These are phyloP conservation scores for Blastobotrys persicus DNA, from an alignment of 1,139 yeast species.

Conservation along the genomic window DNA sequence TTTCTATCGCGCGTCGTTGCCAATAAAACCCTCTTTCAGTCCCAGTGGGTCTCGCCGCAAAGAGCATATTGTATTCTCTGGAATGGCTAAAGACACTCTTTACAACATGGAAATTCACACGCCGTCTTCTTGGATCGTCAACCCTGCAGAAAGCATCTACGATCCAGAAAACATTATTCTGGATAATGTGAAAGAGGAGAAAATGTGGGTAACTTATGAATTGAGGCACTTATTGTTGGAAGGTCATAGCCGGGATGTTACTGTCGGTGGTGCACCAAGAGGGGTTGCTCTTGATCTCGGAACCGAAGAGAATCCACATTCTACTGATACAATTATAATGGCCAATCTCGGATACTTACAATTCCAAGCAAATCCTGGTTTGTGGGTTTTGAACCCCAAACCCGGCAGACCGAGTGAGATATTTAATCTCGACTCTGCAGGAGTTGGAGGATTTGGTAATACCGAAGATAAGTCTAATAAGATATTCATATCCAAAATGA, in stretches of 20 bases:
- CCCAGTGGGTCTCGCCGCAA: slow-evolving; percentile 38
- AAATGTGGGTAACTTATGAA: slow-evolving; percentile 44
- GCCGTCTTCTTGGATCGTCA: slow-evolving; percentile 66
- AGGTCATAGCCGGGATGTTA: slow-evolving; percentile 60
- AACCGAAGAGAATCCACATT: slow-evolving; percentile 21
- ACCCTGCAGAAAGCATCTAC: slow-evolving; percentile 47
- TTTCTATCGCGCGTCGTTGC: slow-evolving; percentile 53
- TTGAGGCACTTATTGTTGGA: slow-evolving; percentile 59
- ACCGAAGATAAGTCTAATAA: slow-evolving; percentile 14
- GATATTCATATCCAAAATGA: slow-evolving; percentile 35
- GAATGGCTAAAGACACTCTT: slow-evolving; percentile 49
- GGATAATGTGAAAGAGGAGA: slow-evolving; percentile 34
- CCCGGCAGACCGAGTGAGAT: slow-evolving; percentile 44
- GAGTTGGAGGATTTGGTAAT: slow-evolving; percentile 39
- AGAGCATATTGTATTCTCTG: slow-evolving; percentile 37
- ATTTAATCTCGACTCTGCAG: slow-evolving; percentile 41
- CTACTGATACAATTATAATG: slow-evolving; percentile 65
- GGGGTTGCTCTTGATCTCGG: slow-evolving; percentile 52
- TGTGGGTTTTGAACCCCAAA: slow-evolving; percentile 52
- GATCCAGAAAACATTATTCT: slow-evolving; percentile 64
- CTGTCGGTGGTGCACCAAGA: slow-evolving; percentile 45
- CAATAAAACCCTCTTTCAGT: slow-evolving; percentile 43
- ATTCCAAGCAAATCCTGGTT: slow-evolving; percentile 65
- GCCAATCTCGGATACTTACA: slow-evolving; percentile 75
- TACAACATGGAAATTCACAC: slow-evolving; percentile 59